These are phyloP conservation scores for Neurospora sp. DNA, from an alignment of 495 filamentous ascomycete species.

Conservation along the genomic window DNA sequence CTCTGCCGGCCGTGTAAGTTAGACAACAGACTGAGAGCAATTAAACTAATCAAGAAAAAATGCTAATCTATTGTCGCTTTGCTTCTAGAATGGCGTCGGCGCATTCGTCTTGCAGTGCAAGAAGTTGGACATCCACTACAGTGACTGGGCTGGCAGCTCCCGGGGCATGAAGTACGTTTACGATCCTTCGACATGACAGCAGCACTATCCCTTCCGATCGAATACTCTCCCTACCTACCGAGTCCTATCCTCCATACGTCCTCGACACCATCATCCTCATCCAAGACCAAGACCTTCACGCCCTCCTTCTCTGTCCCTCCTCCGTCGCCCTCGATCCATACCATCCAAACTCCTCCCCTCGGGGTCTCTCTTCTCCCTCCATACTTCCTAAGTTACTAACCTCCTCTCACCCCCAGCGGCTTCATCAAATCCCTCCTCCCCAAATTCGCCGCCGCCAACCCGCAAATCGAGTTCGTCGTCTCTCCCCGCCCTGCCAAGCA, in stretches of 20 bases:
- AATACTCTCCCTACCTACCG: neutral
- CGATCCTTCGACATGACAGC: neutral
- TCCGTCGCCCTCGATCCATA: neutral
- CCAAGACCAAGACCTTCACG: neutral
- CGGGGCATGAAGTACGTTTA: constrained; percentile 78
- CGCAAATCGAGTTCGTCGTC: constrained; percentile 82
- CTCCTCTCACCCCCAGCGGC: constrained; percentile 35
- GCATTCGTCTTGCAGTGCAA: constrained; percentile 97
- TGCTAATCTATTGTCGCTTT: neutral
- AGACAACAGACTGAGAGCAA: neutral
- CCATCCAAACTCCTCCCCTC: neutral
- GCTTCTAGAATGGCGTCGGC: constrained; percentile 78
- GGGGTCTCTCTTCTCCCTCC: neutral
- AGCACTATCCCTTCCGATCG: neutral
- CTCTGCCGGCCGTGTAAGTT: constrained; percentile 50
- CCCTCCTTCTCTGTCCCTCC: neutral
- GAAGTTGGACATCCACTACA: constrained; percentile 90
- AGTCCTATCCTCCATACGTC: neutral
- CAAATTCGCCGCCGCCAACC: constrained; percentile 66
- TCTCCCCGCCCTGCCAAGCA: constrained; percentile 81
- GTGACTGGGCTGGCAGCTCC: constrained; percentile 87
- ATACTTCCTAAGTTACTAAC: neutral
- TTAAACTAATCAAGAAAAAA: neutral
- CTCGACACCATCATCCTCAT: neutral
- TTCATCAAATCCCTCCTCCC: constrained; percentile 72